phyloP scores from a whole-genome alignment of 495 filamentous ascomycete genomes.

The Penicillium canariense region DNA sequence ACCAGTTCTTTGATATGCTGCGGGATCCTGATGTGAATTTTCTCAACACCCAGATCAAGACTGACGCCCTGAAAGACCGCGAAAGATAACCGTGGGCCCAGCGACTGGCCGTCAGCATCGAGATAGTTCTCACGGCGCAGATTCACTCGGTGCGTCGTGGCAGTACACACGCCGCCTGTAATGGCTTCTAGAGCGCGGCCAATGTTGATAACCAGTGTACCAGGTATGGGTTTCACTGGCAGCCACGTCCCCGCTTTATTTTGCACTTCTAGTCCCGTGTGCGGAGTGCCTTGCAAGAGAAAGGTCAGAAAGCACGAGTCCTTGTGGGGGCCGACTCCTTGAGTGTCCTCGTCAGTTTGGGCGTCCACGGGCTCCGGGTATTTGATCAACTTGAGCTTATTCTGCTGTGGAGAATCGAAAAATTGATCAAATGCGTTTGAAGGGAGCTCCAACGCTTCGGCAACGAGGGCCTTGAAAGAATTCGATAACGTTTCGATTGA shows the following conservation, averaged over 20 bases:
- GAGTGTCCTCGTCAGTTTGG: not conserved
- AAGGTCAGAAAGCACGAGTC: slow-evolving; percentile 87
- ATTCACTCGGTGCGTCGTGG: slow-evolving; percentile 79
- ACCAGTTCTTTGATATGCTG: slow-evolving; percentile 53
- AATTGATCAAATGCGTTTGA: slow-evolving; percentile 66
- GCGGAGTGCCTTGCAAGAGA: slow-evolving; percentile 79
- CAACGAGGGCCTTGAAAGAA: slow-evolving; percentile 79
- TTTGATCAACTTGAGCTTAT: slow-evolving; percentile 89
- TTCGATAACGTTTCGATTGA: slow-evolving; percentile 65
- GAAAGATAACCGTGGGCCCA: slow-evolving; percentile 75
- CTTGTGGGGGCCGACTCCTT: slow-evolving; percentile 91
- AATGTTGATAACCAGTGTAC: slow-evolving; percentile 80
- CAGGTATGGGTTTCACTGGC: slow-evolving; percentile 47
- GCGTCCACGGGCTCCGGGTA: slow-evolving; percentile 62
- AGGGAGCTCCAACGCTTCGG: slow-evolving; percentile 79
- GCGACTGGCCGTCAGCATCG: slow-evolving; percentile 16
- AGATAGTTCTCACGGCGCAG: slow-evolving; percentile 34
- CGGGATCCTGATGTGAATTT: slow-evolving; percentile 67
- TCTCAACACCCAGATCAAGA: slow-evolving; percentile 75
- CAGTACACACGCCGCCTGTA: slow-evolving; percentile 81
- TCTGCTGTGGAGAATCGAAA: slow-evolving; percentile 77
- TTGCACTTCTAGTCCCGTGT: slow-evolving; percentile 83
- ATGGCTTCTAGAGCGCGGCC: slow-evolving; percentile 90
- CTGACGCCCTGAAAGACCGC: slow-evolving; percentile 91
- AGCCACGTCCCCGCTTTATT: slow-evolving; percentile 83